Evolutionary conservation across 495 filamentous ascomycete species (phyloP), one percentile per base, ranked within the genome.

Genomic region (Aspergillus homomorphus): DNA sequence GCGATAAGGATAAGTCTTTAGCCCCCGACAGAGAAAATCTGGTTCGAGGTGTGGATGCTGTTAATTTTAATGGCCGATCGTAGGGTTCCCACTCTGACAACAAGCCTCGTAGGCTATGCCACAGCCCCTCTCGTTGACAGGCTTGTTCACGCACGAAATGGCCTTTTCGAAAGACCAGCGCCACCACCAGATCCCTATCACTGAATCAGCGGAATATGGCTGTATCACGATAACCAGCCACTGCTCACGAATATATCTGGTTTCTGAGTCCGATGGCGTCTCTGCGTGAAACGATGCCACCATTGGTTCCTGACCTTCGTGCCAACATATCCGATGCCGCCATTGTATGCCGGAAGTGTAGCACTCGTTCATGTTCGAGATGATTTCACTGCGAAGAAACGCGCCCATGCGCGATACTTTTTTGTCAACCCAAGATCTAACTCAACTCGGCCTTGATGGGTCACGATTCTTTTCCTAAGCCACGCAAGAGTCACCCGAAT

Each of bases 1-100:
- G 33, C 15, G 41, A 45, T 24, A 42, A 55, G 53, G 53, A 55
- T 45, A 55, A 55, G 42, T 19, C 23, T 55, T 55, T 55, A 55
- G 42, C 53, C 53, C 53, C 16, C 33, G 16, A 18, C 20, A 22
- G 9, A 5, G 44, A 45, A 46, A 55, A 43, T 55, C 53, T 30
- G 26, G 21, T 16, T 45, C 23, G 41, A 20, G 16, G 53, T 23
- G 22, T 23, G 21, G 16, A 45, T 20, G 18, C 53, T 45, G 19
- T 2, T 14, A 46, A 45, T 28, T 50, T 18, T 14, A 55, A 55
- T 21, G 42, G 53, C 42, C 53, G 42, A 55, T 55, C 41, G 41
- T n/a, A 21, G 45, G 12, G 53, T 23, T 26, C 22, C 10, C 33
- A 14, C 12, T 12, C 4, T 12, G 7, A 38, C 33, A 38, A 38